A percentile compares a stretch with the other conserved stretches of the same genome.
These are phyloP conservation scores for Rhizomucor miehei DNA, from an alignment of 371 early-diverging fungal species.

Conservation along the genomic window DNA sequence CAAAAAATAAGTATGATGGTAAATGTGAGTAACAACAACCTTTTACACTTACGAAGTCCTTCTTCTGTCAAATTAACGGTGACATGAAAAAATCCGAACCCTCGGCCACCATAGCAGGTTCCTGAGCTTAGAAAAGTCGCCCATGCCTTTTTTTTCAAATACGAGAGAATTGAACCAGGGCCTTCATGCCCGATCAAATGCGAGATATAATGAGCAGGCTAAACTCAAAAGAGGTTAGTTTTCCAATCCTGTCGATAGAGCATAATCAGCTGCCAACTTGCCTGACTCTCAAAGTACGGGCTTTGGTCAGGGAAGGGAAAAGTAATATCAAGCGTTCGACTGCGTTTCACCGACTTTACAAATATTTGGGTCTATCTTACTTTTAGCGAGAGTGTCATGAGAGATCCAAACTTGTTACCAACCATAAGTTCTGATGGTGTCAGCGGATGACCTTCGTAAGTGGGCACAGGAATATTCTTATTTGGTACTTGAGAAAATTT, in stretches of 20 bases:
- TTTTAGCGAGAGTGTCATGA: not conserved
- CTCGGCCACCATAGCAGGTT: slow-evolving; percentile 50
- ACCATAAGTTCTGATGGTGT: slow-evolving; percentile 65
- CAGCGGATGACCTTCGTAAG: slow-evolving; percentile 71
- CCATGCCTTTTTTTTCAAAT: slow-evolving; percentile 86
- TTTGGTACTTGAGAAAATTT: slow-evolving; percentile 74
- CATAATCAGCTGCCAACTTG: slow-evolving; percentile 14
- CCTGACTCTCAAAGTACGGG: slow-evolving; percentile 52
- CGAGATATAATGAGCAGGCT: slow-evolving; percentile 69
- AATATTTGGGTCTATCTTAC: slow-evolving; percentile 54
- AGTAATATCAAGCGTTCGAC: slow-evolving; percentile 66
- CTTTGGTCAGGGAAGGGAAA: slow-evolving; percentile 84
- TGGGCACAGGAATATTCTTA: slow-evolving; percentile 62
- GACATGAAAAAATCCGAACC: slow-evolving; percentile 81
- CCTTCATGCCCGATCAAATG: slow-evolving; percentile 83
- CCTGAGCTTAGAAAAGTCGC: slow-evolving; percentile 75
- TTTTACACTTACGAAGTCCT: slow-evolving; percentile 59
- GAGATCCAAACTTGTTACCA: not conserved
- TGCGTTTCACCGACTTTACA: slow-evolving; percentile 80
- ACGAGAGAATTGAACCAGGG: slow-evolving; percentile 80
- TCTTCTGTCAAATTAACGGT: slow-evolving; percentile 76
- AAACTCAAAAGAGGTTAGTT: slow-evolving; percentile 1
- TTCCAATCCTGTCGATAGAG: not conserved
- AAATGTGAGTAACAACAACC: too few relatives aligned
- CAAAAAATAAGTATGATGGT: too few relatives aligned